phyloP scores from a whole-genome alignment of 768 basidiomycete genomes.

The Hericium erinaceus region DNA sequence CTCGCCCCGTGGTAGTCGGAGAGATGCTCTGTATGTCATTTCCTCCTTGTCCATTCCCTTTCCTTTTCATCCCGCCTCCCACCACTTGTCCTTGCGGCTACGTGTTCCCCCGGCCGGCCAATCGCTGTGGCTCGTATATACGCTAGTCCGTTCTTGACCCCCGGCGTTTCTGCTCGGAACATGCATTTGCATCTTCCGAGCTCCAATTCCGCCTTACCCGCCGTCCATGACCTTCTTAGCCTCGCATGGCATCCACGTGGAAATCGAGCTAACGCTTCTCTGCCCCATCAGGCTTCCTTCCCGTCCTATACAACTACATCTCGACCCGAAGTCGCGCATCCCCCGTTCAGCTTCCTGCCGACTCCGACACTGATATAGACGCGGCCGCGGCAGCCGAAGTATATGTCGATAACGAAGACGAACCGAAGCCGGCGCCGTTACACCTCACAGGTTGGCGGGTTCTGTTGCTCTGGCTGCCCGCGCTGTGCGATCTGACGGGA shows the following conservation, averaged over 20 bases:
- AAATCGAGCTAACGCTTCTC: conserved; percentile 8
- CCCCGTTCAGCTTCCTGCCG: conserved; percentile 45
- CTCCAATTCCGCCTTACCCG: no score
- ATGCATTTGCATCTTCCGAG: no score
- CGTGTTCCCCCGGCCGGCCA: no score
- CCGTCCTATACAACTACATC: conserved; percentile 66
- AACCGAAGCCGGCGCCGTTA: conserved; percentile 22
- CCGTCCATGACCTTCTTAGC: no score
- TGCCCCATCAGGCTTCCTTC: conserved; percentile 60
- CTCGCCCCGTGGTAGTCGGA: conserved; percentile 49
- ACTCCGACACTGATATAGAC: conserved; percentile 13
- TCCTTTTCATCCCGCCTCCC: neutral
- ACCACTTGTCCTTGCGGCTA: no score
- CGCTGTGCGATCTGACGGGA: conserved; percentile 81
- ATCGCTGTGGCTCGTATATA: no score
- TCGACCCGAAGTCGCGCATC: conserved; percentile 31
- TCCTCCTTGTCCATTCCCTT: conserved; percentile 11
- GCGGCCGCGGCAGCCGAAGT: conserved; percentile 12
- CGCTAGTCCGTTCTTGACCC: no score
- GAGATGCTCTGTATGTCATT: conserved; percentile 80
- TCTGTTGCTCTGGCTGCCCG: conserved; percentile 80
- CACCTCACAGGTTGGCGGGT: conserved; percentile 59
- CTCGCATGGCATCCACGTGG: conserved; percentile 5
- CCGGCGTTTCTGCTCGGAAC: no score
- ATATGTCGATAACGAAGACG: conserved; percentile 27